Evolutionary conservation across 2,329 filamentous ascomycete genomes (phyloP), one percentile per base, ranked within the genome.

Genomic region (Epichloe typhina): DNA sequence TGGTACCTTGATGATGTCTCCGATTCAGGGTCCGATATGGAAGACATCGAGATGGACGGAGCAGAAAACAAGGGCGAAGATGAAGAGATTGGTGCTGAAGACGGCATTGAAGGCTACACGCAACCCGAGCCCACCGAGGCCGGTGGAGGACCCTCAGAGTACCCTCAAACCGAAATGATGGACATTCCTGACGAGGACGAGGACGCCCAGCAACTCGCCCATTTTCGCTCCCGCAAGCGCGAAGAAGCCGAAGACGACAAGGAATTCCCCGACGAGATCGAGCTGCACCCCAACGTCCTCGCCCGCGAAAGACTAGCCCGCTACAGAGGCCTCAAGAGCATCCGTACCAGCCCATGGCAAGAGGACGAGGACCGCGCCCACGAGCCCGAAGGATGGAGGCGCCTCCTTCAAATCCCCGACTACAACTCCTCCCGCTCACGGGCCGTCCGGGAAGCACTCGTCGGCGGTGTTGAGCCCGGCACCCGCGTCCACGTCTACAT

Each of bases 251-350:
- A 90, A 47, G 90, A 97, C 13, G 93, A 98, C 66, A 79, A 86
- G 50, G 91, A 97, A 65, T 98, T 97, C 66, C 93, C 93, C 0
- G 93, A 98, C 57, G 93, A 98, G 67, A 93, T 98, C 52, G 94
- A 98, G 66, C 73, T 98, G 49, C 88, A 87, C 57, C 93, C 94
- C 0, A 79, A 91, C 49, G 88, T 94, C 3, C 75, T 88, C 43
- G 93, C 93, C 0, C 75, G 88, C 48, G 93, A 98, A 68, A 79
- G 93, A 43, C 72, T 98, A 50, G 80, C 85, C 8, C 80, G 87
- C 53, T 98, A 96, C 69, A 78, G 93, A 62, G 93, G 93, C 41
- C 70, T 98, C 57, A 98, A 97, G 76, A 95, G 86, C 64, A 68
- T 97, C 54, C 83, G 88, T 57, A 87, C 86, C 12, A 95, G 88